Conservation (phyloP, 805 yeast species). For the Crinitomyces ghanaensis region DNA sequence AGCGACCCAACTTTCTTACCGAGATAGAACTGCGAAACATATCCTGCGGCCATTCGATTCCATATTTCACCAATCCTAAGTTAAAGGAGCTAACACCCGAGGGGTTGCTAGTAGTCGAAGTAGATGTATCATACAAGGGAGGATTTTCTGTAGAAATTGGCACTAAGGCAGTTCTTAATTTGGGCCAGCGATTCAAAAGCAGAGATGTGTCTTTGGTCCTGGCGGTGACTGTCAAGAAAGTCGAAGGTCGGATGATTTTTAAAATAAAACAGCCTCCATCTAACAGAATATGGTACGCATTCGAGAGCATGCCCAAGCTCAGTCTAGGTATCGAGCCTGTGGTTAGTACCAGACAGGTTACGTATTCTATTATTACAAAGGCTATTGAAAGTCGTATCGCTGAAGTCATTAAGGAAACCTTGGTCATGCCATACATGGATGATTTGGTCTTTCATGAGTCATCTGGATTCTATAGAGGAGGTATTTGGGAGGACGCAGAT, state of each 20-base stretch:
- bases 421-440: conserved; percentile 84
- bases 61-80: conserved; percentile 63
- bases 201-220: conserved; percentile 67
- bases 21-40: conserved; percentile 65
- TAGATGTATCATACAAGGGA: conserved; percentile 62
- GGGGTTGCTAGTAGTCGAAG: conserved; percentile 55
- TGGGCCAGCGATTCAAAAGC: conserved; percentile 63
- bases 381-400: conserved; percentile 66
- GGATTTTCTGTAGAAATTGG: conserved; percentile 65
- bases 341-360: conserved; percentile 73
- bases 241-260: conserved; percentile 65
- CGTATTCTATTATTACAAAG: conserved; percentile 68
- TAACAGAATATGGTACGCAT: conserved; percentile 81
- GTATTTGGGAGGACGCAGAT: conserved; percentile 50
- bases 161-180: conserved; percentile 63
- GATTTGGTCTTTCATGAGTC: conserved; percentile 67
- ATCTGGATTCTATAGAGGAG: conserved; percentile 75
- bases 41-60: conserved; percentile 70
- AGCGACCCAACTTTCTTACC: conserved; percentile 79
- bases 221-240: conserved; percentile 50
- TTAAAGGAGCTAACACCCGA: conserved; percentile 60
- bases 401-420: conserved; percentile 65
- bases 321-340: conserved; percentile 77
- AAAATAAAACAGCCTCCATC: conserved; percentile 84
- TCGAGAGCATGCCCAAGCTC: conserved; percentile 65